Evolutionary conservation across 2,329 filamentous ascomycete species (phyloP).

Genomic region (Colletotrichum lupini): DNA sequence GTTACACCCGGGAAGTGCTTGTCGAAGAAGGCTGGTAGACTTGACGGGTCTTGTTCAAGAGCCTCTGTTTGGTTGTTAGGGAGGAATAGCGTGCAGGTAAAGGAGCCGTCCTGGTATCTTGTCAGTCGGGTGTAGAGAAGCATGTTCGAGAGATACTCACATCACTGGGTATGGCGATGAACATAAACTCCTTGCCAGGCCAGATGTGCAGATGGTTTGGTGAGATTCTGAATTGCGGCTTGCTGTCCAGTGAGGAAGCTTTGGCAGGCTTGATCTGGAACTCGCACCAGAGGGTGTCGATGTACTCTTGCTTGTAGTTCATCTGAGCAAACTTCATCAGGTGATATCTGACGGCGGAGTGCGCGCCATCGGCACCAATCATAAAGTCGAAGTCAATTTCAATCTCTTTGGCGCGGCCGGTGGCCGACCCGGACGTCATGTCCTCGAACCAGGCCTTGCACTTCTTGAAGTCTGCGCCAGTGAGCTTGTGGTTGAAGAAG

Average conservation of each 20-base stretch:
- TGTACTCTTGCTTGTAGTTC: constrained; percentile 93
- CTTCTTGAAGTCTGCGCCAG: constrained; percentile 83
- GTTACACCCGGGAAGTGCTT: constrained; percentile 88
- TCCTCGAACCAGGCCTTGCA: constrained; percentile 90
- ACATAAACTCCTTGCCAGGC: constrained; percentile 96
- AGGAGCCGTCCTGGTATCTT: constrained; percentile 78
- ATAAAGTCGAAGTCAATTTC: constrained; percentile 91
- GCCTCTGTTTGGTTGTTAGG: constrained; percentile 75
- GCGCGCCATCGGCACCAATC: constrained; percentile 94
- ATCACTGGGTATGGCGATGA: constrained; percentile 89
- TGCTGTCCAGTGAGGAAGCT: constrained; percentile 51
- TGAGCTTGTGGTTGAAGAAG: constrained; percentile 93
- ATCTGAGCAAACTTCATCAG: constrained; percentile 95
- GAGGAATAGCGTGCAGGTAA: constrained; percentile 94
- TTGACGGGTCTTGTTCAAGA: constrained; percentile 72
- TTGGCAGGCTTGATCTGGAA: constrained; percentile 77
- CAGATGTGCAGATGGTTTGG: constrained; percentile 97
- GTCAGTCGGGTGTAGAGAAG: neutral
- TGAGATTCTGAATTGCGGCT: constrained; percentile 77
- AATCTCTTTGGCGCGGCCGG: constrained; percentile 73
- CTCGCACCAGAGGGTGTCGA: constrained; percentile 97
- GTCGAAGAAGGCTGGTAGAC: constrained; percentile 80
- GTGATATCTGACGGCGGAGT: constrained; percentile 90
- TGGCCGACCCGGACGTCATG: constrained; percentile 44
- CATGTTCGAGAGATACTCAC: constrained; percentile 48